Conservation (phyloP, 805 yeast genomes). For the Starmera quercuum region DNA sequence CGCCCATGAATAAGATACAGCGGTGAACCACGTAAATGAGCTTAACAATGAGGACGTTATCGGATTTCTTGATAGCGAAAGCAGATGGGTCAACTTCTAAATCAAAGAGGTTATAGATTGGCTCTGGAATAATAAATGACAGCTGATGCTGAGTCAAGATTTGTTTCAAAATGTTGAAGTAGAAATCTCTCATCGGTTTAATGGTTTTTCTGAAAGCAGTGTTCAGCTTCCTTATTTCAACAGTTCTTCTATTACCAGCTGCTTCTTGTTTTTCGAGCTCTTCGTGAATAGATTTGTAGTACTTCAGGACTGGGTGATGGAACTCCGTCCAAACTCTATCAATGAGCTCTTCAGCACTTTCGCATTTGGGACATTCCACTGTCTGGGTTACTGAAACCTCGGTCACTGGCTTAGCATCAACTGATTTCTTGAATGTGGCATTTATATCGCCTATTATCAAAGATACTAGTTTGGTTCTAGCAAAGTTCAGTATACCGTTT, state of each 20-base stretch:
- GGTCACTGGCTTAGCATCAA: not conserved
- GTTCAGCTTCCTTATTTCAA: conserved; percentile 51
- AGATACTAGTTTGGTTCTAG: conserved; percentile 37
- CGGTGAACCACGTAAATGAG: conserved; percentile 38
- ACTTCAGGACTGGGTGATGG: conserved; percentile 57
- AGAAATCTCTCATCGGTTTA: conserved; percentile 41
- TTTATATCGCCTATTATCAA: conserved; percentile 34
- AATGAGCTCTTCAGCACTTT: conserved; percentile 26
- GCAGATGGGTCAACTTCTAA: conserved; percentile 6
- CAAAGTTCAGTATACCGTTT: conserved; percentile 38
- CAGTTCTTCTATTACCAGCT: conserved; percentile 21
- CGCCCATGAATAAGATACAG: conserved; percentile 47
- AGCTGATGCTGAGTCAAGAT: conserved; percentile 32
- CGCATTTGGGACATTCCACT: conserved; percentile 5
- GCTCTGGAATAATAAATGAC: conserved; percentile 15
- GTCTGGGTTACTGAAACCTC: conserved; percentile 2
- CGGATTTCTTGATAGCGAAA: conserved; percentile 4
- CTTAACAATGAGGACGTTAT: conserved; percentile 10
- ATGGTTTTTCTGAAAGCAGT: conserved; percentile 42
- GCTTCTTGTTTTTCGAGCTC: conserved; percentile 11
- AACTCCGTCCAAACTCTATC: conserved; percentile 53
- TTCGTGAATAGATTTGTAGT: conserved; percentile 22
- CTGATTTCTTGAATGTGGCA: conserved; percentile 2
- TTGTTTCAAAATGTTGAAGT: conserved; percentile 32
- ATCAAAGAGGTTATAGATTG: conserved; percentile 9